phyloP scores from a whole-genome alignment of 169 alveolate species.

The Besnoitia besnoiti region DNA sequence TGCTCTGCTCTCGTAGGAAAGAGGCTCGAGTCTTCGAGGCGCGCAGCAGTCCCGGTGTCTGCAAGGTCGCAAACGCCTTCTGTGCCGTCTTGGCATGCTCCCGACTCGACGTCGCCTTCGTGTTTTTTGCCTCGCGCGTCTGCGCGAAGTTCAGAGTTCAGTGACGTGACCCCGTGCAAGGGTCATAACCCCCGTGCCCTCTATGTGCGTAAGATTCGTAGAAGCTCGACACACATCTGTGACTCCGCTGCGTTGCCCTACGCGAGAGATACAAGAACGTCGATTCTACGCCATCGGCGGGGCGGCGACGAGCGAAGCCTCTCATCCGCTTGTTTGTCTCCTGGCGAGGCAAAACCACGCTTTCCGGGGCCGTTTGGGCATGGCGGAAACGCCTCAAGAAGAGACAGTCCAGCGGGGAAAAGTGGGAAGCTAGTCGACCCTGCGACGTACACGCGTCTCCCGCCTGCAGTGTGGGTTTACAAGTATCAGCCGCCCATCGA shows the following conservation, averaged over 20 bases:
- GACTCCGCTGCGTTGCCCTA: not conserved
- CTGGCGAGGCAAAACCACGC: not conserved
- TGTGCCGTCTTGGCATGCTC: not conserved
- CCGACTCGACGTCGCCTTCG: not conserved
- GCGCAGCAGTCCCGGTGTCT: not conserved
- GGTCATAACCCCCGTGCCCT: not conserved
- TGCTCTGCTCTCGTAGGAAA: too few relatives aligned
- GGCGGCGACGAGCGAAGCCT: not conserved
- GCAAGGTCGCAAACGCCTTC: not conserved
- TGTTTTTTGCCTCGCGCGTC: not conserved
- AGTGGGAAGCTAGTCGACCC: conserved; percentile 7
- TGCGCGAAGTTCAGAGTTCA: not conserved
- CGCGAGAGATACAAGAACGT: not conserved
- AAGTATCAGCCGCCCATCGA: not conserved
- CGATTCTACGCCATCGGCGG: not conserved
- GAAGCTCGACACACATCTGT: not conserved
- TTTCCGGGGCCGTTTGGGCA: not conserved
- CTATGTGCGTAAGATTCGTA: not conserved
- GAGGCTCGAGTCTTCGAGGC: too few relatives aligned
- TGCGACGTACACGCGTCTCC: conserved; percentile 31
- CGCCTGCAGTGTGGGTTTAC: conserved; percentile 35
- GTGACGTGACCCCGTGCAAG: not conserved
- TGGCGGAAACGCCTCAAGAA: not conserved
- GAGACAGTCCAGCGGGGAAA: not conserved
- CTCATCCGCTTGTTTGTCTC: not conserved